phyloP scores from a whole-genome alignment of 225 moss, liverwort and hornwort genomes.

The Takakia lepidozioides region DNA sequence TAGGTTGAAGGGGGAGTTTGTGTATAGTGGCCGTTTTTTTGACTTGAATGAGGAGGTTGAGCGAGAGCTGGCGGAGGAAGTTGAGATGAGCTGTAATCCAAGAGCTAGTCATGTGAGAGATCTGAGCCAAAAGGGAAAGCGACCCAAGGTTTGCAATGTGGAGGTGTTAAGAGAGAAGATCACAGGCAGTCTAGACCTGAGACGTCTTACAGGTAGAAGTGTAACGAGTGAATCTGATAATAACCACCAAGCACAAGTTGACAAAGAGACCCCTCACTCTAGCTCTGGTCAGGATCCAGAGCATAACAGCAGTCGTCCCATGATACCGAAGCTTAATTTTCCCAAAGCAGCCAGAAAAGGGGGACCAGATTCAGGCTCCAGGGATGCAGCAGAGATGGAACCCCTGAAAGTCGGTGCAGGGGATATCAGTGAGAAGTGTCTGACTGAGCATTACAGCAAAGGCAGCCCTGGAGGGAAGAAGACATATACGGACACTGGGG shows the following conservation, averaged over 20 bases:
- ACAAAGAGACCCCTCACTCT: too few relatives aligned
- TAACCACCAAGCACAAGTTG: too few relatives aligned
- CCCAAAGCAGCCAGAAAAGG: constrained; percentile 37
- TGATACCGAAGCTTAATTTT: constrained; percentile 66
- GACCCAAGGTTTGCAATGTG: not conserved
- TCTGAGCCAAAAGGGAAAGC: not conserved
- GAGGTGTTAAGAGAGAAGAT: too few relatives aligned
- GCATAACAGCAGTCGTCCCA: constrained; percentile 6
- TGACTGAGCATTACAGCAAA: not conserved
- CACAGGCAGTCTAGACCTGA: too few relatives aligned
- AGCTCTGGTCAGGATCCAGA: too few relatives aligned
- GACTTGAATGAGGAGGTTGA: constrained; percentile 93
- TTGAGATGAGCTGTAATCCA: not conserved
- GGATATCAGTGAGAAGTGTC: not conserved
- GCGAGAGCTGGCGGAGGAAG: constrained; percentile 46
- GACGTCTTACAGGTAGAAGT: too few relatives aligned
- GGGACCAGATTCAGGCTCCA: constrained; percentile 17
- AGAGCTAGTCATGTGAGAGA: not conserved
- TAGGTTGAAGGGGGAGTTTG: not conserved
- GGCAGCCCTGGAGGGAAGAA: too few relatives aligned
- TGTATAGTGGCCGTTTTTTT: constrained; percentile 74
- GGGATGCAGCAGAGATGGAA: not conserved
- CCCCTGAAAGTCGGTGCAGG: not conserved
- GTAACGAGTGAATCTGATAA: too few relatives aligned
- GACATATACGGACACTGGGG: too few relatives aligned